A percentile compares a stretch with the other conserved stretches of the same genome.
These are phyloP conservation scores for Aspergillus sp. DNA, from an alignment of 2,329 filamentous ascomycete genomes.

Conservation along the genomic window DNA sequence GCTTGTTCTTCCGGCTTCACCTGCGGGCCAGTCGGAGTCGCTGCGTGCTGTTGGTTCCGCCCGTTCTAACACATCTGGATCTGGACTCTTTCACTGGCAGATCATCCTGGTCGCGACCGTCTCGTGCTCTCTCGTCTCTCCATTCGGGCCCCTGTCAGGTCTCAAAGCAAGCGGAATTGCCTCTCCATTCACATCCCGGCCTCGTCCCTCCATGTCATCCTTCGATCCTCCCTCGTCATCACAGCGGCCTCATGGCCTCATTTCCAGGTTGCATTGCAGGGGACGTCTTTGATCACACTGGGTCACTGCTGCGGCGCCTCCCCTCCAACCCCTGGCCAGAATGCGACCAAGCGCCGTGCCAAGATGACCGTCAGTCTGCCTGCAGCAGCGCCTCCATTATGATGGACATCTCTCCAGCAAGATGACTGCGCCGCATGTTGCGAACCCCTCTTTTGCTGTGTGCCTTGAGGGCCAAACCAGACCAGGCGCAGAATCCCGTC, in stretches of 20 bases:
- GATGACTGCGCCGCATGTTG: slow-evolving; percentile 17
- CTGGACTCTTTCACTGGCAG: neutral
- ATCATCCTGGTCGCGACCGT: neutral
- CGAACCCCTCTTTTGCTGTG: slow-evolving; percentile 4
- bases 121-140: neutral
- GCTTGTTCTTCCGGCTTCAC: neutral
- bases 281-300: neutral
- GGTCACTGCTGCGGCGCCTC: neutral
- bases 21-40: neutral
- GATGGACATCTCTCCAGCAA: slow-evolving; percentile 10
- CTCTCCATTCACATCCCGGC: neutral
- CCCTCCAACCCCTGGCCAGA: slow-evolving; percentile 12
- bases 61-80: neutral
- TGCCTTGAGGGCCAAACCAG: neutral
- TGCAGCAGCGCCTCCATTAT: slow-evolving; percentile 1
- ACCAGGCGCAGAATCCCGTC: neutral
- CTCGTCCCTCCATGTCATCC: neutral
- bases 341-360: slow-evolving; percentile 32
- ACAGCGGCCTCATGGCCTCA: neutral
- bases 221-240: neutral
- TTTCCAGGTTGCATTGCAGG: slow-evolving; percentile 1
- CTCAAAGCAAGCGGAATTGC: neutral
- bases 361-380: slow-evolving; percentile 27
- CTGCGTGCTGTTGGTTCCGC: neutral
- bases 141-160: neutral